Percentiles rank a stretch among this genome's conserved stretches.
Conservation (phyloP, 495 filamentous ascomycete genomes). For the Delitschia confertaspora region DNA sequence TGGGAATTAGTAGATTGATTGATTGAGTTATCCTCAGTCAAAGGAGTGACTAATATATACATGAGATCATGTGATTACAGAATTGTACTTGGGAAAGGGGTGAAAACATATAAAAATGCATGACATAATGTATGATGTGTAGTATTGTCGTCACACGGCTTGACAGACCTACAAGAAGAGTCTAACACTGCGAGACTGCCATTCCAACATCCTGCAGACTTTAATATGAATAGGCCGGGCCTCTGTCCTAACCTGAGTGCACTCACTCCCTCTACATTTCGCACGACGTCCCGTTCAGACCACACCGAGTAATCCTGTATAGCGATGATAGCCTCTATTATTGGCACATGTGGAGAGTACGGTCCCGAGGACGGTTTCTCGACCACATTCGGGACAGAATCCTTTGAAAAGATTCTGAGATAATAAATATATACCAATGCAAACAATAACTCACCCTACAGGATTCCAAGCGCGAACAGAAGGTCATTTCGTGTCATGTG, state of each 20-base stretch:
- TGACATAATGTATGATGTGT: too few species aligned
- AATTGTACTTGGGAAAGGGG: too few species aligned
- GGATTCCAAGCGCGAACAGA: slow-evolving; percentile 6
- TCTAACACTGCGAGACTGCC: too few species aligned
- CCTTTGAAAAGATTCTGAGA: not conserved
- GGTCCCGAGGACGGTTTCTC: slow-evolving; percentile 3
- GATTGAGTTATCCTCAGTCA: too few species aligned
- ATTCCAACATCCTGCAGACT: too few species aligned
- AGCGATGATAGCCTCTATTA: slow-evolving; percentile 6
- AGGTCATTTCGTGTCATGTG: slow-evolving; percentile 12
- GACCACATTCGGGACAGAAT: slow-evolving; percentile 7
- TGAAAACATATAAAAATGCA: too few species aligned
- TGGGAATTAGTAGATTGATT: too few species aligned
- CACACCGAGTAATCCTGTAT: slow-evolving; percentile 7
- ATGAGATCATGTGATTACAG: too few species aligned
- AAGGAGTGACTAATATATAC: too few species aligned
- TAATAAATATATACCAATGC: slow-evolving; percentile 7
- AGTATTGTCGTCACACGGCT: too few species aligned
- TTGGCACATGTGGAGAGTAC: slow-evolving; percentile 10
- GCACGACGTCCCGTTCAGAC: slow-evolving; percentile 11
- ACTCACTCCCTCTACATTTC: slow-evolving; percentile 4
- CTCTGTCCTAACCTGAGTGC: not conserved
- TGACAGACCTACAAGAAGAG: too few species aligned
- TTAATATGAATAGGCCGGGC: not conserved
- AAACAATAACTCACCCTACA: slow-evolving; percentile 1